Base-by-base conservation (phyloP, 305 asterid species). In the Solanum hybrid region DNA sequence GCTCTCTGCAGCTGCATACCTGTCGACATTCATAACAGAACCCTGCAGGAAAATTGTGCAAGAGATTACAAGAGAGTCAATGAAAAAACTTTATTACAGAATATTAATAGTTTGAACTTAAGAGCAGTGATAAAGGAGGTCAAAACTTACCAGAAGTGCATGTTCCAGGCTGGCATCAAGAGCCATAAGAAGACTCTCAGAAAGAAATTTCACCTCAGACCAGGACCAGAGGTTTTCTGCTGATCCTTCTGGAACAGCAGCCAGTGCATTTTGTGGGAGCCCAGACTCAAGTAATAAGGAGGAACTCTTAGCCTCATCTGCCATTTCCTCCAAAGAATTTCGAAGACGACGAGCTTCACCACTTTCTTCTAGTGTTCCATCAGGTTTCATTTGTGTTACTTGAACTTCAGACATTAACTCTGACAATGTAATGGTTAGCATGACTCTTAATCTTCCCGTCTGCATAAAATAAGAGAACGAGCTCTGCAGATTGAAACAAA, bases 341-440 rank as follows among this genome's bases (percentile, higher is more conserved):
- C 99, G 95, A 90, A 97, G 98, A 88, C 98, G 98, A 82, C 94
- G 91, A 73, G 99, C 99, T 93, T 97, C 98, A 38, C 98, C 97
- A 92, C 96, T 97, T 95, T 97, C 98, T 93, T 97, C 98, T 87
- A 96, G 95, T 80, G 93, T 94, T 90, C 99, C 99, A 92, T 97
- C 99, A 90, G 98, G 90, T 92, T 92, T 97, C 98, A 96, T 96
- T 91, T 95, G 99, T 35, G 98, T 97, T 88, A 97, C 98, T 95
- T 95, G 99, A 91, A 97, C 99, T 92, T 97, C 99, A 91, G 99
- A 97, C 99, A 96, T 97, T 96, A 97, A 93, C 94, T 97, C 99
- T 14, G 99, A 97, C 88, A 97, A 91, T 42, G 99, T 97, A 88
- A 97, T 97, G 73, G 98, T 97, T 60, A 97, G 93, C 94, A 97